Conservation (phyloP, 176 grass and related monocot species). For the Avena insularis region DNA sequence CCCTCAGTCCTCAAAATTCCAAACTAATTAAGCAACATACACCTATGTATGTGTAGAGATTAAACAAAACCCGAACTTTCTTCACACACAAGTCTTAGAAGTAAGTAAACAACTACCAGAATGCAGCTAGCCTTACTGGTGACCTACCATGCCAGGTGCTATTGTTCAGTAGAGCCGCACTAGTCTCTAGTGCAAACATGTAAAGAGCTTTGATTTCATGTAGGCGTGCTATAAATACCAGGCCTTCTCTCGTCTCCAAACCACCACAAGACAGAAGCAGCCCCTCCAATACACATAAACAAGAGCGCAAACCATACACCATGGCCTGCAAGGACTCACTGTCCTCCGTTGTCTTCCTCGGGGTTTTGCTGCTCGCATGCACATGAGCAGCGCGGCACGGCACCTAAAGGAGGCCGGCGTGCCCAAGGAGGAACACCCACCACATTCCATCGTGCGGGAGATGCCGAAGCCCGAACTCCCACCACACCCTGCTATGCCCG, state of each 20-base stretch:
- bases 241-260: background rate
- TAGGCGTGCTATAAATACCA: background rate
- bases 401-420: constrained; percentile 20
- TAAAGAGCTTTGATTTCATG: background rate
- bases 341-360: background rate
- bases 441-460: background rate
- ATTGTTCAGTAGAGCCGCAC: background rate
- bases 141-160: background rate
- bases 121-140: background rate
- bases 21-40: too few relatives aligned
- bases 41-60: background rate
- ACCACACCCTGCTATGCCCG: too few relatives aligned
- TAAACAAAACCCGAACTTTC: background rate
- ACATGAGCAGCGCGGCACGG: constrained; percentile 38
- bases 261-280: background rate
- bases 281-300: background rate
- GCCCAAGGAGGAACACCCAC: constrained; percentile 29
- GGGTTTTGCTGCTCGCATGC: constrained; percentile 39
- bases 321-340: constrained; percentile 32
- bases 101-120: constrained; percentile 15
- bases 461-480: background rate
- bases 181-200: background rate
- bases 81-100: background rate
- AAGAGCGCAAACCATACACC: background rate
- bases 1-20: background rate